Conservation (phyloP, 2,329 filamentous ascomycete species). For the Calonectria montana region DNA sequence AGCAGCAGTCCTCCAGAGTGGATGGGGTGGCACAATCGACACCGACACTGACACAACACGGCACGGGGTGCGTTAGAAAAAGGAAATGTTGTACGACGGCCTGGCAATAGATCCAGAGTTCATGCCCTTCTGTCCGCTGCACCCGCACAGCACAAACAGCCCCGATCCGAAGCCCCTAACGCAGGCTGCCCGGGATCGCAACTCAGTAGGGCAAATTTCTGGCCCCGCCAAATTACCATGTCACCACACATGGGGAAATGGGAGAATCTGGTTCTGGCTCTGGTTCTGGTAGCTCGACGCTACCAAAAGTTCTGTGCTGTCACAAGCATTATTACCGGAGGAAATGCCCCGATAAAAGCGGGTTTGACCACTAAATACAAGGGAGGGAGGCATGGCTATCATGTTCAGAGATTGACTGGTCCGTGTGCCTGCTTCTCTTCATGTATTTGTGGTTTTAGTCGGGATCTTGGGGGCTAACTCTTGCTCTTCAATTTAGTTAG, state of each 20-base stretch:
- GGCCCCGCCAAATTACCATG: neutral
- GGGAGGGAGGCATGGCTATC: conserved; percentile 2
- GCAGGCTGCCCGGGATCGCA: neutral
- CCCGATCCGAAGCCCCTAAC: neutral
- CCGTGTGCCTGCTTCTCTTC: neutral
- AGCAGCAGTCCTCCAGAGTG: neutral
- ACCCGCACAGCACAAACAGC: neutral
- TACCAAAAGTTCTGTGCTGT: neutral
- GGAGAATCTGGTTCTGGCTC: neutral
- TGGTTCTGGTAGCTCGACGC: neutral
- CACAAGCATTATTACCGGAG: conserved; percentile 22
- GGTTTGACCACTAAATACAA: conserved; percentile 17
- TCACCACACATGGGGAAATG: conserved; percentile 13
- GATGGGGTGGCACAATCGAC: conserved; percentile 13
- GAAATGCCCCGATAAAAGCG: conserved; percentile 38
- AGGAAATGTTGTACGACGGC: neutral
- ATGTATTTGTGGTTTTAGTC: neutral
- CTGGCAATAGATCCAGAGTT: neutral
- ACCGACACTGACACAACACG: conserved; percentile 12
- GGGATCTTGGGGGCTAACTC: neutral
- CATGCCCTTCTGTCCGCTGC: neutral
- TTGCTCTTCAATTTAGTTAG: neutral
- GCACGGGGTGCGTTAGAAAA: neutral
- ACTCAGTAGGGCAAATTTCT: neutral
- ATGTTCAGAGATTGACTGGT: neutral